Conservation (phyloP, 2,329 filamentous ascomycete species). For the Cladophialophora psammophila region DNA sequence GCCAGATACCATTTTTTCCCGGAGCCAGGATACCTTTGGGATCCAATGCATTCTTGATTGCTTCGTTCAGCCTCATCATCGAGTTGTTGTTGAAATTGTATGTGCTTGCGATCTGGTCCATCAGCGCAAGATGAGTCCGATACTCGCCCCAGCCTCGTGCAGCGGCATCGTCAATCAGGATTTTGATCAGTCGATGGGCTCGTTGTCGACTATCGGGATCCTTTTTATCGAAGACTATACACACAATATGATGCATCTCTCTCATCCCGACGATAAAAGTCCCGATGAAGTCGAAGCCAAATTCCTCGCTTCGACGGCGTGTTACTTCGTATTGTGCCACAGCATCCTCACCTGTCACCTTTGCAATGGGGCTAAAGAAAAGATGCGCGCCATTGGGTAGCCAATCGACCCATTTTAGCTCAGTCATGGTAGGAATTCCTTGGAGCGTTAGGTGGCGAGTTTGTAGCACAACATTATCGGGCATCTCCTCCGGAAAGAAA, state of each 20-base stretch:
- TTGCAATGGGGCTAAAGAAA: constrained; percentile 62
- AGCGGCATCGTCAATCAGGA: constrained; percentile 48
- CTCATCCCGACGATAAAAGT: constrained; percentile 60
- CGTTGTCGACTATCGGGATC: constrained; percentile 50
- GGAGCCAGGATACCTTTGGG: constrained; percentile 57
- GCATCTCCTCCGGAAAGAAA: constrained; percentile 53
- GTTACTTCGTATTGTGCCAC: constrained; percentile 55
- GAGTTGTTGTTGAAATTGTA: not conserved
- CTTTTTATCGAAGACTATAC: constrained; percentile 60
- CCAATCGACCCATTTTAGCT: constrained; percentile 59
- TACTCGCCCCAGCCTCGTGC: constrained; percentile 49
- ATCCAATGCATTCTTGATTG: constrained; percentile 52
- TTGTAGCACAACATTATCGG: constrained; percentile 43
- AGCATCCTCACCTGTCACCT: constrained; percentile 58
- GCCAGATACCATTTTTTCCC: constrained; percentile 56
- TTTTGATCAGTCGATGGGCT: constrained; percentile 48
- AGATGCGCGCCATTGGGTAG: constrained; percentile 60
- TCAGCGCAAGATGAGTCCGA: not conserved
- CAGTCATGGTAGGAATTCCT: constrained; percentile 43
- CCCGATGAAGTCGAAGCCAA: constrained; percentile 60
- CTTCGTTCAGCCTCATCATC: not conserved
- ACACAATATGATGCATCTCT: constrained; percentile 65
- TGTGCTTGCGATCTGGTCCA: not conserved
- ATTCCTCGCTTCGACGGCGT: constrained; percentile 49
- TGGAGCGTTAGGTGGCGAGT: constrained; percentile 42